These are phyloP conservation scores for Salvia hispanica DNA, from an alignment of 257 asterid genomes.

Conservation along the genomic window DNA sequence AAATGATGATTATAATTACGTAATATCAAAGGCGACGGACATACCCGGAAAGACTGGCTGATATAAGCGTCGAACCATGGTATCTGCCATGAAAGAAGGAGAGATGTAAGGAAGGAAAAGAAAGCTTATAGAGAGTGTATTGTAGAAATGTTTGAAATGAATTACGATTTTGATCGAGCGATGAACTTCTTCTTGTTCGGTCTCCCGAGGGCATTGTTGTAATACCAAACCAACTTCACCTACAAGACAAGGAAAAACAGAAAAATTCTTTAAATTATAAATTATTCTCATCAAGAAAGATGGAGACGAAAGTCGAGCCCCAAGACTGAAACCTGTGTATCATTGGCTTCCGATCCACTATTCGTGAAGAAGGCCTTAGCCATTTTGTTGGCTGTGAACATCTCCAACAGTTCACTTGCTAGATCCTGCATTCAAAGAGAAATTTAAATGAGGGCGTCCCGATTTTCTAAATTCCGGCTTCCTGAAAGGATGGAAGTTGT, in stretches of 20 bases:
- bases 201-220: constrained; percentile 94
- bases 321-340: constrained; percentile 68
- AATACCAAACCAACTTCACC: constrained; percentile 98
- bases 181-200: constrained; percentile 94
- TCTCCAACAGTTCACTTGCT: constrained; percentile 74
- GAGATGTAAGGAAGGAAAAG: background rate
- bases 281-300: constrained; percentile 1
- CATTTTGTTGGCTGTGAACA: constrained; percentile 81
- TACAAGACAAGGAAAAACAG: constrained; percentile 34
- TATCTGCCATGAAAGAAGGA: constrained; percentile 60
- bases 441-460: constrained; percentile 1
- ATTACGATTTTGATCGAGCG: constrained; percentile 86
- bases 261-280: background rate
- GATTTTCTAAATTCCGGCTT: constrained; percentile 2
- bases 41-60: constrained; percentile 98
- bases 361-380: constrained; percentile 86
- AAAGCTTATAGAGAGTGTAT: background rate
- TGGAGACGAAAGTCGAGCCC: constrained; percentile 1
- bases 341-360: constrained; percentile 98
- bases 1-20: background rate
- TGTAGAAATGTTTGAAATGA: background rate
- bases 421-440: constrained; percentile 60
- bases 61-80: constrained; percentile 87
- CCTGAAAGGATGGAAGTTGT: background rate
- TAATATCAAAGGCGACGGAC: constrained; percentile 21